phyloP scores from a whole-genome alignment of 768 basidiomycete species.

The Suillus tomentosus region DNA sequence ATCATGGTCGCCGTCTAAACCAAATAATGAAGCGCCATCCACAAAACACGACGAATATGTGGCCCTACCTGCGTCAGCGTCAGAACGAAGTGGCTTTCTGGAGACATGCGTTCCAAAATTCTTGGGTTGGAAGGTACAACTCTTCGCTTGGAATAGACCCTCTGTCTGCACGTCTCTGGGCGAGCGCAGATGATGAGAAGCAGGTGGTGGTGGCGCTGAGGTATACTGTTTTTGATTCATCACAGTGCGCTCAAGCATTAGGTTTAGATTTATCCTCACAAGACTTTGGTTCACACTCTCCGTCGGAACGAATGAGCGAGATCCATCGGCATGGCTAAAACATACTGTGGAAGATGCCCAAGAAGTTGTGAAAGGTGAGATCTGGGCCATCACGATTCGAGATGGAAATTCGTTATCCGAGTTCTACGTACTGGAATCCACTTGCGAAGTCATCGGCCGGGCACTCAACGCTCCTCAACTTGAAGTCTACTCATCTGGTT shows the following conservation, averaged over 20 bases:
- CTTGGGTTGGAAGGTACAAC: constrained; percentile 49
- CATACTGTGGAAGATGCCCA: constrained; percentile 47
- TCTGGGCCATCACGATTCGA: constrained; percentile 56
- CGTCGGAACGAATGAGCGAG: constrained; percentile 41
- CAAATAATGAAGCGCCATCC: constrained; percentile 40
- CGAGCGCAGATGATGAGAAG: constrained; percentile 56
- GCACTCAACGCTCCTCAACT: constrained; percentile 17
- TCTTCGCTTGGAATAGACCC: constrained; percentile 33
- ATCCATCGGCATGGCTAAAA: constrained; percentile 35
- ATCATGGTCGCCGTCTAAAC: constrained; percentile 51
- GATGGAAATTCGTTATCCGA: constrained; percentile 27
- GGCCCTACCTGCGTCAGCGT: constrained; percentile 70
- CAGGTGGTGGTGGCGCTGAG: constrained; percentile 60
- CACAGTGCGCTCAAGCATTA: neutral
- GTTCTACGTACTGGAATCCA: constrained; percentile 66
- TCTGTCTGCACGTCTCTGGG: constrained; percentile 55
- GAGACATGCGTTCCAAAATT: constrained; percentile 41
- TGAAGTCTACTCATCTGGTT: constrained; percentile 13
- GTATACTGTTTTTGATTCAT: constrained; percentile 34
- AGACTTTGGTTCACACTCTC: constrained; percentile 66
- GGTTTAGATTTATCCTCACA: constrained; percentile 61
- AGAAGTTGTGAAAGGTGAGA: constrained; percentile 54
- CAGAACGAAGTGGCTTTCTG: constrained; percentile 42
- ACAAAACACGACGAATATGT: constrained; percentile 58
- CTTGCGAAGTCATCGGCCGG: constrained; percentile 71